These are phyloP conservation scores for Flaveria robusta DNA, from an alignment of 129 eudicot species.

Conservation along the genomic window DNA sequence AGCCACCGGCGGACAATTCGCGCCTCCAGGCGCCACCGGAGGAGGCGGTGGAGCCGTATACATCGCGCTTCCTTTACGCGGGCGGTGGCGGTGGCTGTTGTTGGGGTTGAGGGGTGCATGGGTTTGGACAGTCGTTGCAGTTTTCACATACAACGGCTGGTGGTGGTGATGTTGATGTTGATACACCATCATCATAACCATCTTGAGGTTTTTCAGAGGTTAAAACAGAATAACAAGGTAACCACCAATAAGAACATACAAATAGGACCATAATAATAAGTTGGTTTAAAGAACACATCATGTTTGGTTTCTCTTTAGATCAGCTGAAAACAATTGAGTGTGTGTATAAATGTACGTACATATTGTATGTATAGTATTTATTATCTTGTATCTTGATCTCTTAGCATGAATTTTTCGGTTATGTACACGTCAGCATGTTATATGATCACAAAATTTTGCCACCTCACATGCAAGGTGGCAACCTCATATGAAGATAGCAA, in stretches of 20 bases:
- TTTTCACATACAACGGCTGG: conserved; percentile 35
- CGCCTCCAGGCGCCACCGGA: background rate
- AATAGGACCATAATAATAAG: background rate
- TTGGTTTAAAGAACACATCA: conserved; percentile 25
- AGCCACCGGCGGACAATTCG: conserved; percentile 44
- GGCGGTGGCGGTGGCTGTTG: conserved; percentile 41
- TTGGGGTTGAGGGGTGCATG: conserved; percentile 37
- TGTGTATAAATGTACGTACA: background rate
- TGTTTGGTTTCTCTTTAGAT: background rate
- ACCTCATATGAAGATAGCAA: conserved; percentile 17
- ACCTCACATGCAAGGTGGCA: conserved; percentile 40
- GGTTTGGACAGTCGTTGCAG: conserved; percentile 40
- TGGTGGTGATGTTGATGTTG: background rate
- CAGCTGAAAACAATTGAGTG: background rate
- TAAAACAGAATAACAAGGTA: conserved; percentile 7
- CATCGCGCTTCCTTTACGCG: conserved; percentile 31
- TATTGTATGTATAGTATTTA: background rate
- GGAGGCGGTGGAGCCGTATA: conserved; percentile 50
- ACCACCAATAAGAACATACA: conserved; percentile 20
- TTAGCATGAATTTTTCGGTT: conserved; percentile 17
- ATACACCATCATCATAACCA: conserved; percentile 36
- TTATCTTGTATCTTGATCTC: background rate
- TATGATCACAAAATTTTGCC: conserved; percentile 15
- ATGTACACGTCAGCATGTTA: conserved; percentile 26
- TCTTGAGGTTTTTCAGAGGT: conserved; percentile 33